These are phyloP conservation scores for Penicillium occitanis DNA, from an alignment of 2,329 filamentous ascomycete genomes.

Conservation along the genomic window DNA sequence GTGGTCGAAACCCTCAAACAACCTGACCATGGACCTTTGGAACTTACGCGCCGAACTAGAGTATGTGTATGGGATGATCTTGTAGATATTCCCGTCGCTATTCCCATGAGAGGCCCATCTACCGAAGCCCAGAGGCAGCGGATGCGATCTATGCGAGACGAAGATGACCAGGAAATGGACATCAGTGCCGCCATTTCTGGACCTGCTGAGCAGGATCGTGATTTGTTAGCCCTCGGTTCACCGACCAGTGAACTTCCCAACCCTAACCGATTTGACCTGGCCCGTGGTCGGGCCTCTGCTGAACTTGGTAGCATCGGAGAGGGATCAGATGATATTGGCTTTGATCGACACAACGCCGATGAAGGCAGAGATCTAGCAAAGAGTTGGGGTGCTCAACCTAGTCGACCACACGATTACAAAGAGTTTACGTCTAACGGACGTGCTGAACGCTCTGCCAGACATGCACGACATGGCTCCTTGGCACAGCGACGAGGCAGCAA, in stretches of 20 bases:
- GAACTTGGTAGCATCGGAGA: conserved; percentile 37
- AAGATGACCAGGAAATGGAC: conserved; percentile 80
- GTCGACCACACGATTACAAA: conserved; percentile 27
- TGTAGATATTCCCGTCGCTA: conserved; percentile 91
- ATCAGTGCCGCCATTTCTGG: conserved; percentile 71
- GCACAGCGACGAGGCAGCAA: conserved; percentile 40
- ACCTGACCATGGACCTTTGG: conserved; percentile 85
- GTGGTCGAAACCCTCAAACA: conserved; percentile 96
- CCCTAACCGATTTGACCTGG: conserved; percentile 71
- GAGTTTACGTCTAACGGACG: conserved; percentile 23
- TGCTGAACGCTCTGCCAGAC: conserved; percentile 23
- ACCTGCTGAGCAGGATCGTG: conserved; percentile 53
- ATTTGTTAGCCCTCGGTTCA: conserved; percentile 68
- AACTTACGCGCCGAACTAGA: conserved; percentile 83
- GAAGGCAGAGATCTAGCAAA: conserved; percentile 38
- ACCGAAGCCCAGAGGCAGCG: conserved; percentile 75
- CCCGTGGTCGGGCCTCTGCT: conserved; percentile 41
- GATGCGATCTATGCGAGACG: conserved; percentile 52
- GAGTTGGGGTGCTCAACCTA: conserved; percentile 36
- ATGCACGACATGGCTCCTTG: conserved; percentile 40
- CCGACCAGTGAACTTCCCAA: conserved; percentile 64
- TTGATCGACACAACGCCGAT: conserved; percentile 32
- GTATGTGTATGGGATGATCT: conserved; percentile 98
- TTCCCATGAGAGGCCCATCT: conserved; percentile 81
- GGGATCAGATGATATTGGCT: conserved; percentile 32